A percentile compares a stretch with the other conserved stretches of the same genome.
Evolutionary conservation across 257 asterid species (phyloP).

Genomic region (Pogostemon cablin): DNA sequence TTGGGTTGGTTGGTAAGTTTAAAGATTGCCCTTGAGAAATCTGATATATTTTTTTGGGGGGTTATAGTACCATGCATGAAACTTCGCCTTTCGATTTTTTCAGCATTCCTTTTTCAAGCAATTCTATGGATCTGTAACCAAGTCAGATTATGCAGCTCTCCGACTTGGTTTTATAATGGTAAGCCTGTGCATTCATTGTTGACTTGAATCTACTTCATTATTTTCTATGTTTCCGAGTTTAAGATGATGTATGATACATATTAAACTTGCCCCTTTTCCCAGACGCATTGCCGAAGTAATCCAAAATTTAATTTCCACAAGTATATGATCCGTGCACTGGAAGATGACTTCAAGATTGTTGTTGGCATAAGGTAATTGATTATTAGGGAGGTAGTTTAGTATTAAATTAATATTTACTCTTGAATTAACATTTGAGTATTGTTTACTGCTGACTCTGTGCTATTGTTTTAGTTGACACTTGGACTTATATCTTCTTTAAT

Average conservation of each 20-base stretch:
- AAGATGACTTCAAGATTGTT: constrained; percentile 89
- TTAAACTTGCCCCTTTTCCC: constrained; percentile 32
- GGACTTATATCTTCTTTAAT: constrained; percentile 26
- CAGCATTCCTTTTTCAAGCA: constrained; percentile 95
- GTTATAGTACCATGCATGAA: constrained; percentile 4
- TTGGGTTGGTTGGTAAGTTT: constrained; percentile 85
- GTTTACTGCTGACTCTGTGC: constrained; percentile 13
- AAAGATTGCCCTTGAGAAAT: constrained; percentile 12
- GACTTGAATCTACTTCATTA: constrained; percentile 25
- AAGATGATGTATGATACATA: constrained; percentile 14
- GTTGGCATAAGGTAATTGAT: constrained; percentile 91
- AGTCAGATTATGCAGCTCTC: constrained; percentile 82
- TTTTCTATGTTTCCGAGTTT: constrained; percentile 4
- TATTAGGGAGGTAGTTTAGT: constrained; percentile 5
- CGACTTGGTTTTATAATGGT: constrained; percentile 93
- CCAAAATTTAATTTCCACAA: constrained; percentile 94
- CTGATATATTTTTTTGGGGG: not conserved
- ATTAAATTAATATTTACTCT: constrained; percentile 5
- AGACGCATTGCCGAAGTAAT: constrained; percentile 92
- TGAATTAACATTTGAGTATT: constrained; percentile 21
- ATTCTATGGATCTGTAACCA: constrained; percentile 90
- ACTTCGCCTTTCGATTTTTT: constrained; percentile 29
- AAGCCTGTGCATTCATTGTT: constrained; percentile 10
- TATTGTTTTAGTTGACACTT: constrained; percentile 6
- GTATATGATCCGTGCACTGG: constrained; percentile 96